phyloP scores from a whole-genome alignment of 108 stramenopile species.

The Nannochloropsis granulata region DNA sequence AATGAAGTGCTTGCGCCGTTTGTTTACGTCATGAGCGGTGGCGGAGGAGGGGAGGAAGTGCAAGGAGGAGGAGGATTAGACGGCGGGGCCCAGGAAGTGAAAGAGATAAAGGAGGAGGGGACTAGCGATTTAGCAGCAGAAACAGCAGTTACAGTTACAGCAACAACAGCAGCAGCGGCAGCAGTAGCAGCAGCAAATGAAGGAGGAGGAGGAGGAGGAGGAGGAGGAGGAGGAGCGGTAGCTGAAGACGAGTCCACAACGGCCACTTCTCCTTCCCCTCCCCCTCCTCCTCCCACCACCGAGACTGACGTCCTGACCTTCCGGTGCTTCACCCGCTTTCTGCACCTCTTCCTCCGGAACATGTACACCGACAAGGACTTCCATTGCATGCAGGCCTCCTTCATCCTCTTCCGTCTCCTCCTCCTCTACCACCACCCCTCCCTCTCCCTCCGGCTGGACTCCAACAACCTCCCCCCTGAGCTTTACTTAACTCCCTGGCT shows the following conservation, averaged over 20 bases:
- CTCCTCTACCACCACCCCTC: background rate
- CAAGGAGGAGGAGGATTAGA: background rate
- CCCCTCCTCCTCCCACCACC: background rate
- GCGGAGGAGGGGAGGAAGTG: background rate
- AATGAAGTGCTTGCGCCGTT: background rate
- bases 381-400: background rate
- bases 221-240: background rate
- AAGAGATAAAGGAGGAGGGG: background rate
- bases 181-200: too few relatives aligned
- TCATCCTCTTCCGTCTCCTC: background rate
- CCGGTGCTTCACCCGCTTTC: background rate
- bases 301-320: background rate
- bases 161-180: too few relatives aligned
- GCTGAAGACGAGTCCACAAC: too few relatives aligned
- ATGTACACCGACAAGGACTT: background rate
- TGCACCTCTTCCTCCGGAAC: background rate
- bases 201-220: background rate
- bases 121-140: too few relatives aligned
- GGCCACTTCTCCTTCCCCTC: too few relatives aligned
- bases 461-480: background rate
- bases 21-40: background rate
- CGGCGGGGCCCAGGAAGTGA: background rate
- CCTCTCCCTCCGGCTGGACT: background rate
- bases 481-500: background rate
- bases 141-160: too few relatives aligned